Evolutionary conservation across 148 eudicot genomes (phyloP).

Genomic region (Fagopyrum esculentum): DNA sequence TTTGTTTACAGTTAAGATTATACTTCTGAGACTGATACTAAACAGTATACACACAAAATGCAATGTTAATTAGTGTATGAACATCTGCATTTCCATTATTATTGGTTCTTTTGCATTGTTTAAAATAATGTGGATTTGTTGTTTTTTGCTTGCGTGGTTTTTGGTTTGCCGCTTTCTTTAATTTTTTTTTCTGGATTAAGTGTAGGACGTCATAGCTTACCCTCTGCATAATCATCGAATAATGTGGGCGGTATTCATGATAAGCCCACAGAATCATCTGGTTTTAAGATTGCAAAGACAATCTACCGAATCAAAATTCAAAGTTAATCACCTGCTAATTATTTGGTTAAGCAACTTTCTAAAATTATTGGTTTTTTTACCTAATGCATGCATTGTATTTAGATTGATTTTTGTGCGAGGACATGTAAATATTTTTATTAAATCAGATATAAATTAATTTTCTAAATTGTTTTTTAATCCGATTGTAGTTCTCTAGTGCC

Average conservation of each 20-base stretch:
- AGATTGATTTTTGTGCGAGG: not conserved
- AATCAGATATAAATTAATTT: too few species aligned
- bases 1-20: not conserved
- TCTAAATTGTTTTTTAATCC: too few species aligned
- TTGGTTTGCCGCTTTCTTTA: not conserved
- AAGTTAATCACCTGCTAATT: not conserved
- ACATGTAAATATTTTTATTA: not conserved
- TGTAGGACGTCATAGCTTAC: not conserved
- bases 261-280: constrained; percentile 8
- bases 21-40: not conserved
- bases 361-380: not conserved
- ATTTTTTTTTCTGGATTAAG: not conserved
- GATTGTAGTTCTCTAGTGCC: too few species aligned
- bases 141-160: not conserved
- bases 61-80: not conserved
- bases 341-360: not conserved
- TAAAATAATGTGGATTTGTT: not conserved
- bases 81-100: not conserved
- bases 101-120: not conserved
- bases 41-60: not conserved
- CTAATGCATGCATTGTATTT: not conserved
- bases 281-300: not conserved
- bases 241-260: constrained; percentile 5
- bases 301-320: not conserved
- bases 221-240: not conserved